phyloP scores from a whole-genome alignment of 2,329 filamentous ascomycete genomes.

The Furcasterigmium furcatum region DNA sequence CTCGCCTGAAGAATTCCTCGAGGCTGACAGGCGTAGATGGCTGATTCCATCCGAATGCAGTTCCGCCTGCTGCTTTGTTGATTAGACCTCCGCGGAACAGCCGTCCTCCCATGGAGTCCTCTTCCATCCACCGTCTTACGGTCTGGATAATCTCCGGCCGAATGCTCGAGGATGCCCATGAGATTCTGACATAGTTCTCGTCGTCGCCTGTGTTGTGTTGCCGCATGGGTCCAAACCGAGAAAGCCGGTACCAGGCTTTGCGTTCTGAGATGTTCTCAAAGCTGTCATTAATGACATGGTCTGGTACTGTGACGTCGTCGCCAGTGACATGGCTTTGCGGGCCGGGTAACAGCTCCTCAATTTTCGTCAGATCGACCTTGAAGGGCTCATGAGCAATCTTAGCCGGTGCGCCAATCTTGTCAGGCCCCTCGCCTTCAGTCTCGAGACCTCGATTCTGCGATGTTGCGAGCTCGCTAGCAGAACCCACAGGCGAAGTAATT shows the following conservation, averaged over 20 bases:
- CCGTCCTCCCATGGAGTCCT: conserved; percentile 55
- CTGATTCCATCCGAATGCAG: conserved; percentile 61
- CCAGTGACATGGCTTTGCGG: conserved; percentile 5
- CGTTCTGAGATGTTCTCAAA: conserved; percentile 55
- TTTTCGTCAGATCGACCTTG: conserved; percentile 25
- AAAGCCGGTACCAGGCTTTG: conserved; percentile 63
- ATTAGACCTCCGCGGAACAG: conserved; percentile 35
- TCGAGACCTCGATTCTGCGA: too few species aligned
- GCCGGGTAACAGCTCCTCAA: conserved; percentile 28
- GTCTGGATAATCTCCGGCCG: conserved; percentile 53
- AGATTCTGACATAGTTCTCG: conserved; percentile 56
- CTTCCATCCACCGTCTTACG: conserved; percentile 64
- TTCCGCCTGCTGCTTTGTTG: conserved; percentile 37
- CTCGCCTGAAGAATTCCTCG: conserved; percentile 37
- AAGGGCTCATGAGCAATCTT: conserved; percentile 8
- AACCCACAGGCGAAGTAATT: too few species aligned
- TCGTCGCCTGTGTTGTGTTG: conserved; percentile 55
- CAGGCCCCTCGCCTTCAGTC: conserved; percentile 1
- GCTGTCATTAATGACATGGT: conserved; percentile 46
- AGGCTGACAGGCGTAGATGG: conserved; percentile 47
- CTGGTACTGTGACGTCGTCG: conserved; percentile 28
- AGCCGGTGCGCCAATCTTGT: conserved; percentile 4
- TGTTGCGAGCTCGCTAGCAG: too few species aligned
- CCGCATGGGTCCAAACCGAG: conserved; percentile 55
- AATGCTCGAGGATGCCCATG: conserved; percentile 53